Base-by-base conservation (phyloP, 2,329 filamentous ascomycete genomes). In the Claviceps africana region DNA sequence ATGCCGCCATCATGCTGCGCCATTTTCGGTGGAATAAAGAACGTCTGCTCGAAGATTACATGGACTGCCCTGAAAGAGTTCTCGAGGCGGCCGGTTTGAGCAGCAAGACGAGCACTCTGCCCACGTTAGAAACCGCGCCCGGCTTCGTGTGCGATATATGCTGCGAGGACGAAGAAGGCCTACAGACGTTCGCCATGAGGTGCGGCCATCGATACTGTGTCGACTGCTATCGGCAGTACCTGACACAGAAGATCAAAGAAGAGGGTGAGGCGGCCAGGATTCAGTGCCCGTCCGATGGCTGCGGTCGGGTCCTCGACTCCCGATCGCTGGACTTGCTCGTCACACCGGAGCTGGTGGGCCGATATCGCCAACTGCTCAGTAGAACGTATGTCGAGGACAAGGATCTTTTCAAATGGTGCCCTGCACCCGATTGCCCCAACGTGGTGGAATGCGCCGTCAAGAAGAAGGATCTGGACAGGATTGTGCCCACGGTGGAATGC, bases 311-410 rank as follows among this genome's bases (percentile, higher is more conserved):
- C 57, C 86, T 98, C 54, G 93, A 98, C 65, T 87, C 89, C 1
- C 86, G 84, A 61, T 93, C 90, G 10, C 74, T 98, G 46, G 83
- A 90, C 61, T 70, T 97, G 22, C 77, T 98, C 5, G 79, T 85
- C 22, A 73, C 77, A 0, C 55, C 70, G 1, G 77, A 81, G 6
- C 64, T 84, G 28, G 71, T 68, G 28, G 73, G 66, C 48, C 73
- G 89, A 58, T 98, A 98, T 64, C 81, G 86, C 57, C 82, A 86
- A 59, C 77, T 98, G 17, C 81, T 98, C 35, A 95, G 87, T 62
- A 78, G 93, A 60, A 96, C 90, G 7, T 98, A 95, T 62, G 93
- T 98, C 55, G 93, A 98, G 67, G 91, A 98, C 68, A 95, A 89
- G 69, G 90, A 95, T 53, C 85, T 85, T 52, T 79, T 97, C 55